Evolutionary conservation across 2,329 filamentous ascomycete genomes (phyloP).

Genomic region (Diaporthe caulivora): DNA sequence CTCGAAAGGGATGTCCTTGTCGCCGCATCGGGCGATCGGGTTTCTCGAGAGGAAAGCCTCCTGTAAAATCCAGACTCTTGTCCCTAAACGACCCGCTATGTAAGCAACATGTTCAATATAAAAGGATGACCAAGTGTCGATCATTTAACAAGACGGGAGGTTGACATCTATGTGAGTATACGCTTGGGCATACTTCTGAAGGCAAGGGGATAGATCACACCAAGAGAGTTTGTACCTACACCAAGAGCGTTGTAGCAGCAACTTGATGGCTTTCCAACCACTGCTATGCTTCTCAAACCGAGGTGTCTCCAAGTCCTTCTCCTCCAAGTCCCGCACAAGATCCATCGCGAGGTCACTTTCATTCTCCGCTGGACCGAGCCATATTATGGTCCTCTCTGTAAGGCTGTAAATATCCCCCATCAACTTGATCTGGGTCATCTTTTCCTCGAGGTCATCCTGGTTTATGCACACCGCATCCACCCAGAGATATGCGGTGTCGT

Average conservation of each 20-base stretch:
- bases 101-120: not conserved
- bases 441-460: not conserved
- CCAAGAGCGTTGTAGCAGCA: not conserved
- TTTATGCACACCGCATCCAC: not conserved
- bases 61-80: not conserved
- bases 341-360: not conserved
- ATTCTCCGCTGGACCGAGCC: not conserved
- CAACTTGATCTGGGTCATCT: not conserved
- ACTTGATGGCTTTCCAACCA: not conserved
- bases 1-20: not conserved
- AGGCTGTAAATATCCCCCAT: not conserved
- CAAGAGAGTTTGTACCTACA: not conserved
- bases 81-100: not conserved
- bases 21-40: not conserved
- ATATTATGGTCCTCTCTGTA: not conserved
- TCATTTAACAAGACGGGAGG: rapidly evolving
- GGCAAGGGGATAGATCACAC: not conserved
- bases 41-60: not conserved
- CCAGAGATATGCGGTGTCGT: not conserved
- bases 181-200: not conserved
- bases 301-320: not conserved
- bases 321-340: not conserved
- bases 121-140: not conserved
- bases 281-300: not conserved
- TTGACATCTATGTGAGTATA: rapidly evolving